A percentile compares a stretch with the other conserved stretches of the same genome.
Evolutionary conservation across 371 early-diverging fungal genomes (phyloP).

Genomic region (Furculomyces boomerangus): DNA sequence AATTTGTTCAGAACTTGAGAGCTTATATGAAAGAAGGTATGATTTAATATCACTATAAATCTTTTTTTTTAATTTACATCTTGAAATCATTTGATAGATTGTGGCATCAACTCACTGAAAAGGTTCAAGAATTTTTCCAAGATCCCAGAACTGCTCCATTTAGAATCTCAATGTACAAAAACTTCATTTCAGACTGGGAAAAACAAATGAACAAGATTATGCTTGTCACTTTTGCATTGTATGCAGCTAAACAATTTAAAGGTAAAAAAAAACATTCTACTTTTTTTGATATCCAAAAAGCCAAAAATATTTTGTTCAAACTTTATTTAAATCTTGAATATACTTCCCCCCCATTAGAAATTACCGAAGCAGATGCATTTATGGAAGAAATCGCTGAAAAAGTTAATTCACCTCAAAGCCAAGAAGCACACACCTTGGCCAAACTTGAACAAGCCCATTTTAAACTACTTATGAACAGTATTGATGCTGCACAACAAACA

Average conservation of each 20-base stretch:
- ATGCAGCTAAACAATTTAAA: slow-evolving; percentile 53
- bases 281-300: not conserved
- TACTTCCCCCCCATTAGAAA: no score
- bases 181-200: slow-evolving; percentile 85
- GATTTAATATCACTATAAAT: slow-evolving; percentile 18
- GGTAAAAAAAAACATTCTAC: slow-evolving; percentile 24
- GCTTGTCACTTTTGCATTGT: slow-evolving; percentile 59
- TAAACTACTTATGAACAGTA: slow-evolving; percentile 47
- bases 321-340: not conserved
- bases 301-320: not conserved
- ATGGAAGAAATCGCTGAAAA: slow-evolving; percentile 42
- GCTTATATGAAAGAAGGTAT: slow-evolving; percentile 84
- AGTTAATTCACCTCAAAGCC: slow-evolving; percentile 34
- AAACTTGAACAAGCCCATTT: slow-evolving; percentile 73
- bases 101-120: slow-evolving; percentile 91
- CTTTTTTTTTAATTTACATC: not conserved
- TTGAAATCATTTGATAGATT: slow-evolving; percentile 31
- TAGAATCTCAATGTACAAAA: slow-evolving; percentile 62
- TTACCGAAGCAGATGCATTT: slow-evolving; percentile 42
- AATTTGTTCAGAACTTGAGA: slow-evolving; percentile 63
- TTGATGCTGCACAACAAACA: slow-evolving; percentile 58
- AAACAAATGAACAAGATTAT: slow-evolving; percentile 83
- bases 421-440: slow-evolving; percentile 74
- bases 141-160: slow-evolving; percentile 52
- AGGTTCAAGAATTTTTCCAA: slow-evolving; percentile 55